phyloP scores from a whole-genome alignment of 805 yeast genomes.

The Ogataea trehaloabstinens region DNA sequence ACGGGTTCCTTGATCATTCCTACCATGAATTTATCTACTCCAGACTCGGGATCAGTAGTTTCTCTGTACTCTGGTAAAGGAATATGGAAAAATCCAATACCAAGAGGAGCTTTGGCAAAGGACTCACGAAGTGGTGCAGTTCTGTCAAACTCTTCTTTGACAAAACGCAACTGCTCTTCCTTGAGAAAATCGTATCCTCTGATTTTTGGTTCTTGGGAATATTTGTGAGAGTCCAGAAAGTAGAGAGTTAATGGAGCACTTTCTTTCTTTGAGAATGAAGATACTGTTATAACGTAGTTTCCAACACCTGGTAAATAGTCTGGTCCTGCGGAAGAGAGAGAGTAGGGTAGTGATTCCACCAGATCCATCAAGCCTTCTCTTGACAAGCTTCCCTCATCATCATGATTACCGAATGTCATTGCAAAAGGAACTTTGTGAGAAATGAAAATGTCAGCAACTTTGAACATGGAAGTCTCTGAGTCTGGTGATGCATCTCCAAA shows the following conservation, averaged over 20 bases:
- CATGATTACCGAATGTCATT: conserved; percentile 88
- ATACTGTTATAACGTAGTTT: conserved; percentile 62
- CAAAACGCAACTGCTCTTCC: conserved; percentile 23
- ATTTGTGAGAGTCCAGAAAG: conserved; percentile 82
- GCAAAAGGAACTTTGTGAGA: conserved; percentile 76
- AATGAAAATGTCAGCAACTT: conserved; percentile 71
- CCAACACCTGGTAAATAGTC: conserved; percentile 76
- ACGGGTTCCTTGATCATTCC: conserved; percentile 73
- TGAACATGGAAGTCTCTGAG: conserved; percentile 76
- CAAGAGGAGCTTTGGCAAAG: conserved; percentile 42
- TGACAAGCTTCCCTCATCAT: conserved; percentile 74
- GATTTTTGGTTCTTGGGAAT: conserved; percentile 60
- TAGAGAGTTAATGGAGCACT: conserved; percentile 57
- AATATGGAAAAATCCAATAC: conserved; percentile 93
- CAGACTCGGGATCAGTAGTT: conserved; percentile 26
- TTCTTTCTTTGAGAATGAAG: conserved; percentile 34
- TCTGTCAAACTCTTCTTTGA: conserved; percentile 8
- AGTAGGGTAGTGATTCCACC: conserved; percentile 61
- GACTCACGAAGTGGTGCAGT: conserved; percentile 7
- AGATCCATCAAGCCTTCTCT: conserved; percentile 62
- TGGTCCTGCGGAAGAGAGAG: conserved; percentile 62
- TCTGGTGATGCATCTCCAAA: conserved; percentile 81
- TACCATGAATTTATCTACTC: conserved; percentile 33
- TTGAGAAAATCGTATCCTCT: conserved; percentile 88
- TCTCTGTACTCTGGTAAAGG: conserved; percentile 84